These are phyloP conservation scores for Acacia acuminata DNA, from an alignment of 306 rosid species.

Conservation along the genomic window DNA sequence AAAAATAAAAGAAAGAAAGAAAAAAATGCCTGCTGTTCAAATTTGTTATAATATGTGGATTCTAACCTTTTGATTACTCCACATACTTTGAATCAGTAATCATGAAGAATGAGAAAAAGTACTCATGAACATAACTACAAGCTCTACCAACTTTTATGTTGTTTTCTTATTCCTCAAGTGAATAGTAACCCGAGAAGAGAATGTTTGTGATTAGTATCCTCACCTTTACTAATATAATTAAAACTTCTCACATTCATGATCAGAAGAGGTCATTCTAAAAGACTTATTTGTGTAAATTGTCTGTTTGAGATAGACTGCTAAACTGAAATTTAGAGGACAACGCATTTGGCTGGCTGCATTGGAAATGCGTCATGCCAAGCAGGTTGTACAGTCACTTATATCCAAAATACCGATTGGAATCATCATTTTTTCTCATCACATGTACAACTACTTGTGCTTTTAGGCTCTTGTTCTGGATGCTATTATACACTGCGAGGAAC, in stretches of 20 bases:
- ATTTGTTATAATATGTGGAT: neutral
- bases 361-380: constrained; percentile 79
- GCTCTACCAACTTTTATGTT: neutral
- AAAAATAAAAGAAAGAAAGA: neutral
- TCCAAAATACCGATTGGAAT: neutral
- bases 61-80: neutral
- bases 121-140: neutral
- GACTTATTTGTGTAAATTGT: constrained; percentile 14
- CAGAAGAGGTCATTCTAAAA: neutral
- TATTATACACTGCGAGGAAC: constrained; percentile 83
- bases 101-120: neutral
- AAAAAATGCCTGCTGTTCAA: neutral
- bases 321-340: constrained; percentile 88
- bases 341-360: constrained; percentile 87
- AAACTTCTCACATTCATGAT: neutral
- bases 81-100: neutral
- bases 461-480: constrained; percentile 99
- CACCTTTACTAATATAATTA: neutral
- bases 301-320: constrained; percentile 45
- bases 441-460: constrained; percentile 17
- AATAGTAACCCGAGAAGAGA: neutral
- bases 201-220: neutral
- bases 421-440: constrained; percentile 21
- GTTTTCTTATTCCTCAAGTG: neutral
- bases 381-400: constrained; percentile 43